A percentile compares a stretch with the other conserved stretches of the same genome.
Conservation (phyloP, 139 green algal genomes). For the Coccomyxa sp. region DNA sequence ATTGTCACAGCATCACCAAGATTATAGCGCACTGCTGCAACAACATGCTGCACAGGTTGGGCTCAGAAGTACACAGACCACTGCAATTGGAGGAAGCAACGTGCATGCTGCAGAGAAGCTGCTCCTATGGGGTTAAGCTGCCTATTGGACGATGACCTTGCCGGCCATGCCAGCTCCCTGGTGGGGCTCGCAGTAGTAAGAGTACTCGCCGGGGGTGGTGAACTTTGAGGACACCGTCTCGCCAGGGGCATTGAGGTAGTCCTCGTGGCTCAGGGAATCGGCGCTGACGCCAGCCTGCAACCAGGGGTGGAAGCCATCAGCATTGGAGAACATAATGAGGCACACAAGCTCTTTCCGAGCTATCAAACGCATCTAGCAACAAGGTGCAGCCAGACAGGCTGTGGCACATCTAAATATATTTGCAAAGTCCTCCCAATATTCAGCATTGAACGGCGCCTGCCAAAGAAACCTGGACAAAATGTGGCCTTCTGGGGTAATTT, state of each 20-base stretch:
- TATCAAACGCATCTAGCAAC: too few relatives aligned
- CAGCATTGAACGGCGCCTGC: too few relatives aligned
- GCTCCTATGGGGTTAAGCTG: too few relatives aligned
- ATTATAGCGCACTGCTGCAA: too few relatives aligned
- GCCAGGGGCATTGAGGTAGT: constrained; percentile 82
- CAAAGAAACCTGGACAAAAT: too few relatives aligned
- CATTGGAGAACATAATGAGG: background rate
- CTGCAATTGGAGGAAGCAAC: background rate
- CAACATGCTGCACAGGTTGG: too few relatives aligned
- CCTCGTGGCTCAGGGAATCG: constrained; percentile 75
- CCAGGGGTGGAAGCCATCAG: background rate
- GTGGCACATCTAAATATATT: too few relatives aligned
- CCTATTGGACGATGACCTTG: constrained; percentile 76
- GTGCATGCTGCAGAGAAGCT: too few relatives aligned
- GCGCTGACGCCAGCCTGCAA: constrained; percentile 66
- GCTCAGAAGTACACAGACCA: background rate
- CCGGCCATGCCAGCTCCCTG: constrained; percentile 78
- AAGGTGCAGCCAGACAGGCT: too few relatives aligned
- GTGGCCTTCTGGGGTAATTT: too few relatives aligned
- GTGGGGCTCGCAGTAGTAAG: constrained; percentile 90
- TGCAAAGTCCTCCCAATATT: too few relatives aligned
- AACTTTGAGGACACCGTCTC: constrained; percentile 76
- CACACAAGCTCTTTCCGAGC: background rate
- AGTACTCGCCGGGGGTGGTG: constrained; percentile 66
- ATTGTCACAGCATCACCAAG: too few relatives aligned